Base-by-base conservation (phyloP, 306 rosid genomes). In the Sophora flavescens region DNA sequence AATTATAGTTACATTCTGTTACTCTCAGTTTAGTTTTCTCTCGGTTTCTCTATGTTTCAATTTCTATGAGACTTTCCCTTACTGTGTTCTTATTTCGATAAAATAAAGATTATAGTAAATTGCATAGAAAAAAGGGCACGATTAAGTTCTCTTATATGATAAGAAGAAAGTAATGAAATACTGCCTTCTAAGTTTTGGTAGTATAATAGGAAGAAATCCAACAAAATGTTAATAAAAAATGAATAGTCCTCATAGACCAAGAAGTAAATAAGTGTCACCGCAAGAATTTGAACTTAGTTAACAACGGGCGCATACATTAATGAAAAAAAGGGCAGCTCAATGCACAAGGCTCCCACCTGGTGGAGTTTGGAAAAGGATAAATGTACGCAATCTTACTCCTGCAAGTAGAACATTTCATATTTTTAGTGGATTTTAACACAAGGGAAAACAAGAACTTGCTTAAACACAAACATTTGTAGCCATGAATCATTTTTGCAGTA, bases 401-500 rank as follows among this genome's bases (percentile, higher is more conserved):
- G n/a, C n/a, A n/a, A n/a, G n/a, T n/a, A n/a, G n/a, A n/a, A 70
- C 38, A 56, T 62, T 72, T 72, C 63, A 36, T 58, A 74, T 26
- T 73, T 56, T 61, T 17, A 39, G 68, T n/a, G 38, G 22, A 82
- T n/a, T 32, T 56, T 48, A 30, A 76, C 44, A 18, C 57, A 18
- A 57, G 50, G 70, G 68, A 33, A 69, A 72, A 73, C 32, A 83
- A 13, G 53, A 59, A 68, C 42, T 51, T 15, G 61, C 63, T 53
- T 58, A 65, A 64, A 38, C 54, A 68, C 50, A 35, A 60, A 8
- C 39, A 58, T 67, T 53, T 35, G 64, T 33, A 60, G 35, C 58
- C 22, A 70, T 36, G 54, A 81, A 58, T 78, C 53, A 70, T 51
- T 74, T 81, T 39, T 42, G 80, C 42, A 78, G 80, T 63, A 70